A percentile compares a stretch with the other conserved stretches of the same genome.
Conservation (phyloP, 345 rosid species). For the Mallotus nudiflorus region DNA sequence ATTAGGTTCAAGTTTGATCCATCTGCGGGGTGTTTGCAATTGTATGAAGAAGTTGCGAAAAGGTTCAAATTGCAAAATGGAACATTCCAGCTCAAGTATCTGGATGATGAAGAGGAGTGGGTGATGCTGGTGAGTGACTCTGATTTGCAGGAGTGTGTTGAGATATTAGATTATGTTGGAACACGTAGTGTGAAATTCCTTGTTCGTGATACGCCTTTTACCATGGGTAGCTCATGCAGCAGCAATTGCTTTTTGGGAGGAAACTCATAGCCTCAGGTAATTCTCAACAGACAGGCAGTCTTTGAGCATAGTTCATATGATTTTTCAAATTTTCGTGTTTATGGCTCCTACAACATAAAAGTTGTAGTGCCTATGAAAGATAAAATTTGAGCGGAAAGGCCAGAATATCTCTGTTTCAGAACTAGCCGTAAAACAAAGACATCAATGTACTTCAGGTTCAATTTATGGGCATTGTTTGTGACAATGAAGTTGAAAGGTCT, state of each 20-base stretch:
- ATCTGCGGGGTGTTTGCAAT: constrained; percentile 56
- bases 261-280: constrained; percentile 20
- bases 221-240: constrained; percentile 62
- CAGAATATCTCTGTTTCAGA: background rate
- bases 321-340: background rate
- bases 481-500: background rate
- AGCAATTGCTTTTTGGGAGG: constrained; percentile 55
- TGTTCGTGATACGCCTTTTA: constrained; percentile 51
- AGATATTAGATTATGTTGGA: constrained; percentile 59
- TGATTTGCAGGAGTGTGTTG: constrained; percentile 83
- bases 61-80: constrained; percentile 72
- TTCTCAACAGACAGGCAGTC: background rate
- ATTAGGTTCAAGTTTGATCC: constrained; percentile 79
- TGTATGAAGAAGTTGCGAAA: constrained; percentile 71
- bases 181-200: constrained; percentile 61
- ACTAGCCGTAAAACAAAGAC: background rate
- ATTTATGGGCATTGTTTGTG: too few relatives aligned
- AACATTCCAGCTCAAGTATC: constrained; percentile 72
- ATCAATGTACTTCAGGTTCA: background rate
- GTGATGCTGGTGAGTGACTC: constrained; percentile 69
- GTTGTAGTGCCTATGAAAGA: background rate
- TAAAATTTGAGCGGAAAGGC: background rate
- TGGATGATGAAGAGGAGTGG: constrained; percentile 95
- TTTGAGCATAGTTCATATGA: background rate
- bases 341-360: background rate